Conservation (phyloP, 2,329 filamentous ascomycete species). For the Rutstroemia sp. region DNA sequence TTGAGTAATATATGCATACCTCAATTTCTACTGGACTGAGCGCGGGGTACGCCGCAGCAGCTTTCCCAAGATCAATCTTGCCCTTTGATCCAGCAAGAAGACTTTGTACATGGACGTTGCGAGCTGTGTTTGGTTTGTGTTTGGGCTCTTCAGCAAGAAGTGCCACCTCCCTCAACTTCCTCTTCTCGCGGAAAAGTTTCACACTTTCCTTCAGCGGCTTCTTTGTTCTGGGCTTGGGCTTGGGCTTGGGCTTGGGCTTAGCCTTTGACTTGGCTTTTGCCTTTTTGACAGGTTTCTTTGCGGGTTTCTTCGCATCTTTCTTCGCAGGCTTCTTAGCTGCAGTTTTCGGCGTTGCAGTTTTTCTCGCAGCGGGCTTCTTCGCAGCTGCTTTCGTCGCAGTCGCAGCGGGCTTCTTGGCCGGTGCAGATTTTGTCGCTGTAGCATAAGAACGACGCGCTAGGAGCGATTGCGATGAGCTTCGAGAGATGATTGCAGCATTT, state of each 20-base stretch:
- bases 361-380: slow-evolving; percentile 10
- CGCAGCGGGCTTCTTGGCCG: slow-evolving; percentile 5
- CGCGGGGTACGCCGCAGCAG: slow-evolving; percentile 28
- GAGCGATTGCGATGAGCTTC: slow-evolving; percentile 9
- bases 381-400: slow-evolving; percentile 22
- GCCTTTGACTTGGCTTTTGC: slow-evolving; percentile 20
- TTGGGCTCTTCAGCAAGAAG: not conserved
- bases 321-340: not conserved
- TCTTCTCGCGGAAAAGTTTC: not conserved
- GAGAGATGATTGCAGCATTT: slow-evolving; percentile 10
- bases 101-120: not conserved
- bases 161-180: not conserved
- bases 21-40: slow-evolving; percentile 30
- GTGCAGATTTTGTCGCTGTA: slow-evolving; percentile 21
- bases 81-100: not conserved
- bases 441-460: slow-evolving; percentile 17
- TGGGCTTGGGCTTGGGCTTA: slow-evolving; percentile 9
- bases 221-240: not conserved
- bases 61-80: slow-evolving; percentile 1
- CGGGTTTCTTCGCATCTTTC: slow-evolving; percentile 13
- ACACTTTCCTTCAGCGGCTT: not conserved
- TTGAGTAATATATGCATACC: slow-evolving; percentile 23
- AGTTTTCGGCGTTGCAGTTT: not conserved
- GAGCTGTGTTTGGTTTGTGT: not conserved
- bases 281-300: slow-evolving; percentile 9